A percentile compares a stretch with the other conserved stretches of the same genome.
phyloP scores from a whole-genome alignment of 83 land plant genomes.

The Picea abies region DNA sequence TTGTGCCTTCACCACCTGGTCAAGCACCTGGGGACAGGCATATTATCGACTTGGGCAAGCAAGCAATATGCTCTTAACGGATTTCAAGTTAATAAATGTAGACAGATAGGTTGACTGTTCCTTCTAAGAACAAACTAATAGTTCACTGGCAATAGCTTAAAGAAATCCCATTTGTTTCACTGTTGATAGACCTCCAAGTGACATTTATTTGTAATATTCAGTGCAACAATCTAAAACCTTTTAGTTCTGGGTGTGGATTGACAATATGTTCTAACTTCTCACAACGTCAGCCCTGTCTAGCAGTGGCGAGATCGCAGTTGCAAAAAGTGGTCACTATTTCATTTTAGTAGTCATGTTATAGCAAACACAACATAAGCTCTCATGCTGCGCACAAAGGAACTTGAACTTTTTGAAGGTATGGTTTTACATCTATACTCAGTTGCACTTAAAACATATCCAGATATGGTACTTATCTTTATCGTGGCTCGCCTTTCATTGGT shows the following conservation, averaged over 20 bases:
- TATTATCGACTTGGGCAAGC: not conserved
- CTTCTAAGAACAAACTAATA: not conserved
- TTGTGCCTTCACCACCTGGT: no score
- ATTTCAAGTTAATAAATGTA: not conserved
- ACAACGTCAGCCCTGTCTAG: not conserved
- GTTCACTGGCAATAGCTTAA: not conserved
- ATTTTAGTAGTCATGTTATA: not conserved
- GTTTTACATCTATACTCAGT: not conserved
- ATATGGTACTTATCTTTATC: not conserved
- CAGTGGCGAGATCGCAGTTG: not conserved
- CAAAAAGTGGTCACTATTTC: no score
- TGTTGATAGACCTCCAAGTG: not conserved
- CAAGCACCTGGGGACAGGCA: not conserved
- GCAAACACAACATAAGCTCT: not conserved
- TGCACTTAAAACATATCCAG: not conserved
- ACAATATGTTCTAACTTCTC: not conserved
- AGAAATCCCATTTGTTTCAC: not conserved
- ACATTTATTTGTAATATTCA: not conserved
- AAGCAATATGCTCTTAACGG: not conserved
- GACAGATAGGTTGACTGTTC: not conserved
- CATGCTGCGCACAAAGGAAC: not conserved
- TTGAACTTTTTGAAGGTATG: not conserved
- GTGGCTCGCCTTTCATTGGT: not conserved
- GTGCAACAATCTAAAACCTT: no score
- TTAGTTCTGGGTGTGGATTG: no score